Evolutionary conservation across 257 asterid genomes (phyloP), one percentile per base, ranked within the genome.

Genomic region (Solanum medicagineum): DNA sequence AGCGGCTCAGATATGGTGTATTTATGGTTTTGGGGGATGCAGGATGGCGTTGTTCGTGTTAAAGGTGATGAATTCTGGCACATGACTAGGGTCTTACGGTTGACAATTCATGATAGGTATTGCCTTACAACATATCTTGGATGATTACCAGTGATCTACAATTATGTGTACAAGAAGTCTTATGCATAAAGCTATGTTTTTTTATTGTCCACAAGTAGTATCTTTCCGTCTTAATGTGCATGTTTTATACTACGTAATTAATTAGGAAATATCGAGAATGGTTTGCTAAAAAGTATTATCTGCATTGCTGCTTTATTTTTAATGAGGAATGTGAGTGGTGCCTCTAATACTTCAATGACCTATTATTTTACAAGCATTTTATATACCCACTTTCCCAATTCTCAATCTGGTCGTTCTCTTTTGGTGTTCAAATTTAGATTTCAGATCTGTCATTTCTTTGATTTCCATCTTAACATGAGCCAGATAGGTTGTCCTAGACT

Each of bases 11-110:
- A 24, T 51, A 16, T 49, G 63, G 81, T 77, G 63, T 77, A 0
- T 77, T 49, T 22, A 77, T 51, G 8, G 24, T 81, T 62, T 54
- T 59, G 86, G 26, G 80, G 84, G 20, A 85, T 90, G 87, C 91
- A 96, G 99, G 98, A 97, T 85, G 94, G 92, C 73, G 69, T 90
- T 86, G 97, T 97, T 59, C 97, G 93, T 40, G 92, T 97, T 81
- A 87, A 92, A 87, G 99, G 99, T 55, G 98, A 97, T 73, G 98
- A 97, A 81, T 94, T 92, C 92, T 95, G 98, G 97, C 99, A 97
- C 90, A 95, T 95, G 97, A 93, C 95, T 7, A 97, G 90, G 89
- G 98, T 97, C 86, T 88, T 97, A 60, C 87, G 99, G 83, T 88
- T 97, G 83, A 91, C 88, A 85, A 74, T 91, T 44, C 74, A 95